Evolutionary conservation across 2,329 filamentous ascomycete species (phyloP), one percentile per base, ranked within the genome.

Genomic region (Microcera coccophila): DNA sequence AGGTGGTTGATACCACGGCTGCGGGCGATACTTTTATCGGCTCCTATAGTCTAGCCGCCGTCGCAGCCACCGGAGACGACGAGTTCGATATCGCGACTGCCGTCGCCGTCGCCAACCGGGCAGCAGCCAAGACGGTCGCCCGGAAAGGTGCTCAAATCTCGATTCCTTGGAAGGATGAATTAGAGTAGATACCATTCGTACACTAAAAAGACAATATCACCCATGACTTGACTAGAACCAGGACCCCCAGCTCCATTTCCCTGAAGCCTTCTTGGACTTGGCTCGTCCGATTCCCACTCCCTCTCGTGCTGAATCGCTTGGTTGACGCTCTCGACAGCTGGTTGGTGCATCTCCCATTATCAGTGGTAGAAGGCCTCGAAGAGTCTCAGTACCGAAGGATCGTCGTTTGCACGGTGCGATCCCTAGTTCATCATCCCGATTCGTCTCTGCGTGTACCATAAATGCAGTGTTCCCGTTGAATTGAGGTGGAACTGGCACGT

Each of bases 1-100:
- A 64, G 16, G 91, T 97, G 2, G 81, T 96, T 4, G 91, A 97
- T 64, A 97, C 91, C 1, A 97, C 91, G 7, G 91, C 86, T 2
- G 93, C 93, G 4, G 91, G 91, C 0, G 91, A 97, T 64, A 96
- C 91, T 0, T 96, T 96, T 68, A 87, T 94, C 4, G 91, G 93
- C 2, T 85, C 81, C 17, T 95, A 95, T 63, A 86, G 88, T 3
- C 79, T 93, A 20, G 33, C 33, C 19, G 79, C 82, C 44, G 76
- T 85, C 21, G 87, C 87, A 29, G 73, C 61, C 39, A 61, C 60
- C n/a, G 53, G 50, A 26, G 55, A 45, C 19, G 56, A 43, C 11
- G 47, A 44, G 11, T 77, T 81, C 44, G 72, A 77, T 44, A 73
- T 85, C 34, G 76, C 76, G 45, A 70, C 72, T 2, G 81, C 84